Evolutionary conservation across 164 flowering plant species (phyloP), one percentile per base, ranked within the genome.

Genomic region (Litsea cubeba): DNA sequence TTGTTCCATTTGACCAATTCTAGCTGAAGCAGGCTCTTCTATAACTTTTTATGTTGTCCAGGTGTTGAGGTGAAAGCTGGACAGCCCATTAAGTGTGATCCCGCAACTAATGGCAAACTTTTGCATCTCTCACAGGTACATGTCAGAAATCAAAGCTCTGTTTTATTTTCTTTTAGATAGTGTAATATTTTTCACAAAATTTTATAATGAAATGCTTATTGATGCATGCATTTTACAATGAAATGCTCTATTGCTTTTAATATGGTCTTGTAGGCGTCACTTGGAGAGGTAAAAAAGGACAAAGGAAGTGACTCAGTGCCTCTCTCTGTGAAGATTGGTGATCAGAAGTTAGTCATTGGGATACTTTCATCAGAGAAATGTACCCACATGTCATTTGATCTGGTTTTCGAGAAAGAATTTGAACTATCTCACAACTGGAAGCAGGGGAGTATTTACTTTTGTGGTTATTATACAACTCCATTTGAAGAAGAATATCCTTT

Each of bases 341-440:
- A 69, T 18, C 72, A 89, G 81, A 87, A 86, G 76, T 72, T 86
- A 71, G 88, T 87, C 24, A 25, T 93, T 40, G 98, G 95, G 69
- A 81, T 86, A 11, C 90, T 93, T 22, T 81, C 88, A 0, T 2
- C 83, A 0, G 87, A 87, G 20, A 86, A 83, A 4, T 69, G 77
- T 35, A 82, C 92, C 26, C 93, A 91, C 22, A 20, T 88, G 15
- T 50, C 82, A 23, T 83, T 80, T 76, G 97, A 93, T 76, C 69
- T 93, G 74, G 87, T 91, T 0, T 85, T 93, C 74, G 91, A 91
- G 76, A 85, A 85, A 69, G 91, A 88, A 25, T 91, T 93, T 84
- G 95, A 90, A 79, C 86, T 91, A 12, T 93, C 97, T 14, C 98
- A 90, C 84, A 88, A 84, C 76, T 88, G 89, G 85, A 91, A 91